These are phyloP conservation scores for Kluyveromyces dobzhanskii DNA, from an alignment of 805 yeast genomes.

Conservation along the genomic window DNA sequence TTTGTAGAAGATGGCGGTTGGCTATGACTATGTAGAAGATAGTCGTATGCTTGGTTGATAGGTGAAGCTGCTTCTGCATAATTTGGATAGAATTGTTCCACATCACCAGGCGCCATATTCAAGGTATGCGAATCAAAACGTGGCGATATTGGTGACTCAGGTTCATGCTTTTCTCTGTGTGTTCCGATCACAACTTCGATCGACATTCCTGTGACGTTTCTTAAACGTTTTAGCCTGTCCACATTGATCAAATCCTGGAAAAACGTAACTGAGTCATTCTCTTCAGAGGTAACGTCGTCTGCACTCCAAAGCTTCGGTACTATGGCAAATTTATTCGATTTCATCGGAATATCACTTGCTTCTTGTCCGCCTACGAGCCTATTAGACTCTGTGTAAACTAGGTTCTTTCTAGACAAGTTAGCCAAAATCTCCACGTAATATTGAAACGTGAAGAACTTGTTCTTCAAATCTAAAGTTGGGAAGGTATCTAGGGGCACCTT, in stretches of 20 bases:
- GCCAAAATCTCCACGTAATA: constrained; percentile 77
- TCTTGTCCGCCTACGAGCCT: constrained; percentile 8
- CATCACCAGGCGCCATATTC: neutral
- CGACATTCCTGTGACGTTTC: constrained; percentile 73
- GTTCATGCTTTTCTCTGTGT: constrained; percentile 34
- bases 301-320: constrained; percentile 4
- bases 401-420: constrained; percentile 61
- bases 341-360: neutral
- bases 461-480: constrained; percentile 68
- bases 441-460: constrained; percentile 59
- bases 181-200: constrained; percentile 80
- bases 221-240: constrained; percentile 64
- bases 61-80: neutral
- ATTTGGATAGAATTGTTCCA: neutral
- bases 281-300: constrained; percentile 10
- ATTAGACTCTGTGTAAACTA: constrained; percentile 28
- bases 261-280: constrained; percentile 21
- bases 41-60: neutral
- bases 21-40: neutral
- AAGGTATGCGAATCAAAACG: neutral
- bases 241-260: constrained; percentile 56
- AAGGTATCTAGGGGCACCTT: constrained; percentile 78
- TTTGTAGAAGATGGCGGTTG: neutral
- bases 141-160: neutral
- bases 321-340: constrained; percentile 1